Evolutionary conservation across 495 filamentous ascomycete genomes (phyloP).

Genomic region (Aspergillus haitiensis): DNA sequence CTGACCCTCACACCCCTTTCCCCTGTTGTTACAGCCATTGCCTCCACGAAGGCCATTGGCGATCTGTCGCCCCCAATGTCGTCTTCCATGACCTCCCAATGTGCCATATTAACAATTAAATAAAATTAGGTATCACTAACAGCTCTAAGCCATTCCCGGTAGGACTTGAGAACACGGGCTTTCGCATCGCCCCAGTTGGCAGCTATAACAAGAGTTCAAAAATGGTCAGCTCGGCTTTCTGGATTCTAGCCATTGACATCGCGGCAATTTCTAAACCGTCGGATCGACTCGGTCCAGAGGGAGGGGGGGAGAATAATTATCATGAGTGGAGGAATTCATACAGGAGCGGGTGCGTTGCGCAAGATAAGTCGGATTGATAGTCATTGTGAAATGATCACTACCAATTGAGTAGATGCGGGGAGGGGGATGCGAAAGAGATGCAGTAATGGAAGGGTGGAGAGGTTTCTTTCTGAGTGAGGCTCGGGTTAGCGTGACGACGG

Average conservation of each 20-base stretch:
- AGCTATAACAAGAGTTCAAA: conserved; percentile 51
- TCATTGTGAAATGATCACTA: conserved; percentile 47
- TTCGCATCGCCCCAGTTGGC: conserved; percentile 84
- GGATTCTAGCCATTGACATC: conserved; percentile 32
- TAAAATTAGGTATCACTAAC: conserved; percentile 56
- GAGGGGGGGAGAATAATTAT: not conserved
- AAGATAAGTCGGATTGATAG: conserved; percentile 90
- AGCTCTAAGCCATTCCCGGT: conserved; percentile 90
- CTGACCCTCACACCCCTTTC: too few species aligned
- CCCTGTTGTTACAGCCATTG: too few species aligned
- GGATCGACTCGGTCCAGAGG: conserved; percentile 10
- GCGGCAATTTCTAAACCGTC: conserved; percentile 30
- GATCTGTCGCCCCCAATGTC: too few species aligned
- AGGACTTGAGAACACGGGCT: conserved; percentile 75
- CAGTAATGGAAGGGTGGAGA: conserved; percentile 14
- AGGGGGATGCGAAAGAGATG: conserved; percentile 6
- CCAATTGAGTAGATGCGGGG: conserved; percentile 27
- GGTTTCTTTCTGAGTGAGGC: conserved; percentile 18
- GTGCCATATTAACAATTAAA: conserved; percentile 1
- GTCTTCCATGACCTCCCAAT: too few species aligned
- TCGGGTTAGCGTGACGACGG: conserved; percentile 26
- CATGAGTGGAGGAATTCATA: conserved; percentile 49
- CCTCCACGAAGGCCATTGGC: too few species aligned
- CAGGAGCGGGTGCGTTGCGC: conserved; percentile 87
- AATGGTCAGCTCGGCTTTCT: conserved; percentile 30